Evolutionary conservation across 2,329 filamentous ascomycete genomes (phyloP), one percentile per base, ranked within the genome.

Genomic region (Botrytis paeoniae): DNA sequence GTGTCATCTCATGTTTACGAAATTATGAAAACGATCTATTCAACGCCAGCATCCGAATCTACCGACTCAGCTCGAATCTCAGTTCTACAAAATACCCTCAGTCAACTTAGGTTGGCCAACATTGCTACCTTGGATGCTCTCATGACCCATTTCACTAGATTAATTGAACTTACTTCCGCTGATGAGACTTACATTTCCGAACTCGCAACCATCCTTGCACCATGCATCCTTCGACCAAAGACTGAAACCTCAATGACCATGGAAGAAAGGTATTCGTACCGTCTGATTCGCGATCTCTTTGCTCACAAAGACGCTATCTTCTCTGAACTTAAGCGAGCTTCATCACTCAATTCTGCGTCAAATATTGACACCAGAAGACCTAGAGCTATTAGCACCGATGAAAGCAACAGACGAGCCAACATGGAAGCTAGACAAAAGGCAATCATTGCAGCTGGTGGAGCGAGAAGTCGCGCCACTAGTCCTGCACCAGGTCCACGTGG

Each of bases 1-100:
- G 95, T 99, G 75, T 98, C 96, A 73, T 97, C 94, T 59, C 95
- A 98, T 81, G 94, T 99, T 73, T 99, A 99, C 82, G 97, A 99
- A 84, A 98, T 99, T 80, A 91, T 99, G 81, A 95, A 97, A 84
- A 98, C 94, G 2, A 97, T 99, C 76, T 99, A 99, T 85, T 91
- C 90, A 64, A 94, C 93, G 22, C 91, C 94, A 20, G 87, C 92
- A 64, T 88, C 92, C 60, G 93, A 97, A 73, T 88, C 89, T 25
- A 90, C 91, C 5, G 93, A 97, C 78, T 87, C 90, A 69, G 91
- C 93, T 20, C 92, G 96, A 70, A 88, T 99, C 76, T 92, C 94
- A 71, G 94, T 98, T 74, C 89, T 99, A 48, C 96, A 99, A 82
- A 97, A 96, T 79, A 98, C 96, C 0, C 91, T 99, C 72, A 95